These are phyloP conservation scores for Chenopodium formosanum DNA, from an alignment of 148 eudicot genomes.

Conservation along the genomic window DNA sequence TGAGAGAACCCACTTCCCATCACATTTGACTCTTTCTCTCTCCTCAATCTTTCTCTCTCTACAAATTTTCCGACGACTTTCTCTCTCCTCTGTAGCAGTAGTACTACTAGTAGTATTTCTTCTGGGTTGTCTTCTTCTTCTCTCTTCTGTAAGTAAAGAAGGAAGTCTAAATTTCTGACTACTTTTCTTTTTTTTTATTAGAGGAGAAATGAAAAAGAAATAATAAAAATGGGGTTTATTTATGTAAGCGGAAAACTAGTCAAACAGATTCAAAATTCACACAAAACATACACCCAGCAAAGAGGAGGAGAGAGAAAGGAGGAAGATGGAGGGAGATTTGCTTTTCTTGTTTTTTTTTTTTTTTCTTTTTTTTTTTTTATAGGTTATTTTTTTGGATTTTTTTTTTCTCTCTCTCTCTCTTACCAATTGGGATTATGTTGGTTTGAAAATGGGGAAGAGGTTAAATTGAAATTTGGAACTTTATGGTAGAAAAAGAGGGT, in stretches of 20 bases:
- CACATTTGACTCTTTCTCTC: slow-evolving; percentile 42
- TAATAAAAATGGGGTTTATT: not conserved
- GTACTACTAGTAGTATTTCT: not conserved
- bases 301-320: not conserved
- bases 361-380: not conserved
- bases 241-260: slow-evolving; percentile 10
- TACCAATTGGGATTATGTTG: slow-evolving; percentile 12
- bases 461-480: slow-evolving; percentile 8
- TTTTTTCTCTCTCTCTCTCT: not conserved
- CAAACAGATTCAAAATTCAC: slow-evolving; percentile 23
- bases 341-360: not conserved
- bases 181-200: not conserved
- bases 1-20: slow-evolving; percentile 85
- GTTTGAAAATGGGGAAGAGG: slow-evolving; percentile 22
- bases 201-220: too few species aligned
- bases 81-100: not conserved
- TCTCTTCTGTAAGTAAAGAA: too few species aligned
- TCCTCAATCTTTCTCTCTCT: not conserved
- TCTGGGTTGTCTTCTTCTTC: not conserved
- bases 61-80: not conserved
- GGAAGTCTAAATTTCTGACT: not conserved
- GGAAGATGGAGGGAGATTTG: not conserved
- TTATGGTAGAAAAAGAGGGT: not conserved
- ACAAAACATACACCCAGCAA: not conserved
- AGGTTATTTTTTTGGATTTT: not conserved